A percentile compares a stretch with the other conserved stretches of the same genome.
Evolutionary conservation across 2,329 filamentous ascomycete genomes (phyloP).

Genomic region (Nigrograna mackinnonii): DNA sequence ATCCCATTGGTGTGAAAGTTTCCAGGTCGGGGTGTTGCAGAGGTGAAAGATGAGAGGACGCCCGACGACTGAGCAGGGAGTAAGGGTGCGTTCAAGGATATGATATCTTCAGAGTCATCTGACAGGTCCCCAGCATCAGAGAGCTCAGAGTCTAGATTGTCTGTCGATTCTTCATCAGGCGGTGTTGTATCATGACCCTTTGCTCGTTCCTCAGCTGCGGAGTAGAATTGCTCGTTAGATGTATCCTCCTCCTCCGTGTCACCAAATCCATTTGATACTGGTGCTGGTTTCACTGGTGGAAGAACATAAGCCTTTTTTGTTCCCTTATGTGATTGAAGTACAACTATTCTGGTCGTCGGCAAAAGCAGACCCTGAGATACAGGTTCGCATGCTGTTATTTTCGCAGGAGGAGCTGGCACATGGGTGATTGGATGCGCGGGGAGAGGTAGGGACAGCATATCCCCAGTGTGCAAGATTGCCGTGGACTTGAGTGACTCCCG

Average conservation of each 20-base stretch:
- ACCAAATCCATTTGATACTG: slow-evolving; percentile 61
- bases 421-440: slow-evolving; percentile 83
- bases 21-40: slow-evolving; percentile 78
- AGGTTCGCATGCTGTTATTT: slow-evolving; percentile 90
- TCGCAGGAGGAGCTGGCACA: slow-evolving; percentile 79
- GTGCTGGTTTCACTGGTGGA: slow-evolving; percentile 46
- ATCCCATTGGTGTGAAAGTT: slow-evolving; percentile 74
- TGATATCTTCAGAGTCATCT: slow-evolving; percentile 93
- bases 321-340: slow-evolving; percentile 65
- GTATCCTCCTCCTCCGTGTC: slow-evolving; percentile 81
- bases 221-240: slow-evolving; percentile 89
- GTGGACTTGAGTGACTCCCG: slow-evolving; percentile 74
- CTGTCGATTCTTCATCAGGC: slow-evolving; percentile 44
- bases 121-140: slow-evolving; percentile 80
- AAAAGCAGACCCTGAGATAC: slow-evolving; percentile 84
- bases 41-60: slow-evolving; percentile 76
- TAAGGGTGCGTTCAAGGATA: slow-evolving; percentile 80
- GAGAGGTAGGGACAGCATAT: slow-evolving; percentile 78
- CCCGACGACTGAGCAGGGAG: slow-evolving; percentile 78
- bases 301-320: slow-evolving; percentile 53
- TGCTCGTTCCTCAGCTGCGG: slow-evolving; percentile 76
- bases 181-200: slow-evolving; percentile 43
- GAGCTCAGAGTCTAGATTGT: slow-evolving; percentile 58
- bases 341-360: slow-evolving; percentile 79
- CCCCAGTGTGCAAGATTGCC: slow-evolving; percentile 80